Percentiles rank a stretch among this genome's conserved stretches.
phyloP scores from a whole-genome alignment of 495 filamentous ascomycete genomes.

The Saxophila tyrrhenica region DNA sequence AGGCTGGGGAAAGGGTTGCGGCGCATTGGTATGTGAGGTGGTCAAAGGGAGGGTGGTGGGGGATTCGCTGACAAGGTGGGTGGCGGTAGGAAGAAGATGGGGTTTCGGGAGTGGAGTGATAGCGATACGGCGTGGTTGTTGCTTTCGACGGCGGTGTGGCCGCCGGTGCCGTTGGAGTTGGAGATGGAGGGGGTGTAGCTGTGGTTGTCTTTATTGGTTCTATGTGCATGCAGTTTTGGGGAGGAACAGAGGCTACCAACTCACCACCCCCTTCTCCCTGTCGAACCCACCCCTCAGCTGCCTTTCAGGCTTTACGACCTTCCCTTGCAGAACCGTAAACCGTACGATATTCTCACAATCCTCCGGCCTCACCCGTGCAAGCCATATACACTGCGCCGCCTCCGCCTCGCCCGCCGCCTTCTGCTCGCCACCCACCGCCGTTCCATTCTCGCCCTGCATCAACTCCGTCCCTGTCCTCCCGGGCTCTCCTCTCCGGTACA shows the following conservation, averaged over 20 bases:
- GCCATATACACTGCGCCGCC: conserved; percentile 85
- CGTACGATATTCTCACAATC: conserved; percentile 89
- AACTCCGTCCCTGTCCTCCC: conserved; percentile 42
- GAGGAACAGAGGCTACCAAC: conserved; percentile 50
- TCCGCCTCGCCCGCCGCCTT: conserved; percentile 30
- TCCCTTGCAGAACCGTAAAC: conserved; percentile 84
- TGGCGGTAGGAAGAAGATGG: not conserved
- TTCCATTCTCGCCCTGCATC: conserved; percentile 20
- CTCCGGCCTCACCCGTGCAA: conserved; percentile 77
- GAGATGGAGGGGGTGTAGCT: not conserved
- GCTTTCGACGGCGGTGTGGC: not conserved
- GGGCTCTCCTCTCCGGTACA: conserved; percentile 56
- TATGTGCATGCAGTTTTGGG: not conserved
- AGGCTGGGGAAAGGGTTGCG: not conserved
- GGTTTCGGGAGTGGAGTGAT: not conserved
- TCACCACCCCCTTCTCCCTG: conserved; percentile 61
- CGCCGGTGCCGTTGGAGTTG: not conserved
- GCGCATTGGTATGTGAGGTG: not conserved
- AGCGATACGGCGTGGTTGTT: not conserved
- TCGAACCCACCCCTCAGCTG: conserved; percentile 90
- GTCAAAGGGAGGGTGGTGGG: not conserved
- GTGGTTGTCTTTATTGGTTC: not conserved
- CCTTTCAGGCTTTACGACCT: conserved; percentile 74
- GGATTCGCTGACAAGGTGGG: not conserved
- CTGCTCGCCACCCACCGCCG: conserved; percentile 13